These are phyloP conservation scores for Microascus cirrosus DNA, from an alignment of 2,329 filamentous ascomycete genomes.

Conservation along the genomic window DNA sequence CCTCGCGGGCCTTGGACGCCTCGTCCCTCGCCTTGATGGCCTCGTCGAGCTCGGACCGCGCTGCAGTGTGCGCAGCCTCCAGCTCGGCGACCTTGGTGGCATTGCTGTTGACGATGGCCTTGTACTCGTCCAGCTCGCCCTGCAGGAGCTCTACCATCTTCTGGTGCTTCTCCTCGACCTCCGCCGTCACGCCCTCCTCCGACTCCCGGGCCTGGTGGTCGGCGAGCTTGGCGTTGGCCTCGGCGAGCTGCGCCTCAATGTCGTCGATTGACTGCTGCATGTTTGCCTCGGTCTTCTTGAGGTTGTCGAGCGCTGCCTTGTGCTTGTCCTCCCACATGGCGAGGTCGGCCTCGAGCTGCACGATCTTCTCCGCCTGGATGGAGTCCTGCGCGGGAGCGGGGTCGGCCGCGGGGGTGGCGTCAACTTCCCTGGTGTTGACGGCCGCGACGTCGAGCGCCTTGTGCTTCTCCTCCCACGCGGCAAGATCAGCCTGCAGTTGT, in stretches of 20 bases:
- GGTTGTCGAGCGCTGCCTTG: slow-evolving; percentile 53
- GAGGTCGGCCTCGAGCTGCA: slow-evolving; percentile 60
- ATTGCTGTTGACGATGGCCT: slow-evolving; percentile 58
- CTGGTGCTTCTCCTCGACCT: slow-evolving; percentile 43
- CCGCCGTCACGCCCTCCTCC: slow-evolving; percentile 29
- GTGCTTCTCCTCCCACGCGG: slow-evolving; percentile 68
- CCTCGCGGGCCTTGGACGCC: slow-evolving; percentile 35
- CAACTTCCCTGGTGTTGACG: slow-evolving; percentile 33
- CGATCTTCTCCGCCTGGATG: slow-evolving; percentile 46
- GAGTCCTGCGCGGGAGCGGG: slow-evolving; percentile 44
- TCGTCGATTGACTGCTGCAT: slow-evolving; percentile 62
- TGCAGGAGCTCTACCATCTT: slow-evolving; percentile 52
- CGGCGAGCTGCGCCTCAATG: slow-evolving; percentile 50
- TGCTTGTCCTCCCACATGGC: slow-evolving; percentile 68
- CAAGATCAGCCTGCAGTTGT: slow-evolving; percentile 60
- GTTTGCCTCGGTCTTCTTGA: slow-evolving; percentile 61
- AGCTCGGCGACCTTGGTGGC: slow-evolving; percentile 59
- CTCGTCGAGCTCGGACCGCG: slow-evolving; percentile 57
- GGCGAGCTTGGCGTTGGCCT: slow-evolving; percentile 40
- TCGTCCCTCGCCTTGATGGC: slow-evolving; percentile 31
- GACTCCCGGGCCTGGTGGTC: slow-evolving; percentile 28
- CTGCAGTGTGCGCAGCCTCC: slow-evolving; percentile 58
- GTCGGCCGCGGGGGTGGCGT: too few relatives aligned
- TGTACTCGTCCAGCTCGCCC: slow-evolving; percentile 71
- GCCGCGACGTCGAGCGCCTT: slow-evolving; percentile 59